These are phyloP conservation scores for Linanthus parryae DNA, from an alignment of 148 eudicot genomes.

Conservation along the genomic window DNA sequence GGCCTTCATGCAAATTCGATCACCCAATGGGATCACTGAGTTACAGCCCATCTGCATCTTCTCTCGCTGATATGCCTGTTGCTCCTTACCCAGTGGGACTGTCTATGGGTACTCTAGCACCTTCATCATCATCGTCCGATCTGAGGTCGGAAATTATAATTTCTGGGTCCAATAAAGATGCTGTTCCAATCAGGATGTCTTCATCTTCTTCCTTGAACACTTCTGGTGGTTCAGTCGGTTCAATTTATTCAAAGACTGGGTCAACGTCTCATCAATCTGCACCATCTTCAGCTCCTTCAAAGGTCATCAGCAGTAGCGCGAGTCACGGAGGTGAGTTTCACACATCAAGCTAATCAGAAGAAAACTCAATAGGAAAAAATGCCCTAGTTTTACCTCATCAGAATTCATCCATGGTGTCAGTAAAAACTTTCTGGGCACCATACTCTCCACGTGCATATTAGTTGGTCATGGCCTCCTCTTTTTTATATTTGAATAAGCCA, in stretches of 20 bases:
- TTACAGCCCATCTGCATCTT: slow-evolving; percentile 92
- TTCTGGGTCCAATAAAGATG: slow-evolving; percentile 44
- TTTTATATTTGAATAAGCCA: slow-evolving; percentile 31
- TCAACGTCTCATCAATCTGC: slow-evolving; percentile 38
- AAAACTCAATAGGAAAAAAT: slow-evolving; percentile 1
- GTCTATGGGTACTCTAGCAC: slow-evolving; percentile 61
- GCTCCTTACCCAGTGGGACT: slow-evolving; percentile 93
- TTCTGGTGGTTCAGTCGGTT: slow-evolving; percentile 59
- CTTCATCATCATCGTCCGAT: slow-evolving; percentile 85
- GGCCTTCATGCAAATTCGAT: slow-evolving; percentile 60
- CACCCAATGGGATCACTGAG: slow-evolving; percentile 73
- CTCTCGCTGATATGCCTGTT: slow-evolving; percentile 93
- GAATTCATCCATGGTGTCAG: slow-evolving; percentile 18
- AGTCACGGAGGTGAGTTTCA: slow-evolving; percentile 31
- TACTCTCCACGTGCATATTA: no score
- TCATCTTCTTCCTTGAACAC: slow-evolving; percentile 39
- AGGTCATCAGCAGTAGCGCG: slow-evolving; percentile 23
- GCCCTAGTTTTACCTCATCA: slow-evolving; percentile 18
- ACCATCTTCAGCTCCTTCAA: slow-evolving; percentile 34
- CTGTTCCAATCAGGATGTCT: slow-evolving; percentile 29
- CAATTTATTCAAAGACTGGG: slow-evolving; percentile 43
- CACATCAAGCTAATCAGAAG: slow-evolving; percentile 32
- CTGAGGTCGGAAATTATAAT: slow-evolving; percentile 46
- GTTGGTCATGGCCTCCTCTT: slow-evolving; percentile 28
- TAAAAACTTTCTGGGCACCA: slow-evolving; percentile 22